Base-by-base conservation (phyloP, 2,329 filamentous ascomycete genomes). In the Neodidymelliopsis sp. region DNA sequence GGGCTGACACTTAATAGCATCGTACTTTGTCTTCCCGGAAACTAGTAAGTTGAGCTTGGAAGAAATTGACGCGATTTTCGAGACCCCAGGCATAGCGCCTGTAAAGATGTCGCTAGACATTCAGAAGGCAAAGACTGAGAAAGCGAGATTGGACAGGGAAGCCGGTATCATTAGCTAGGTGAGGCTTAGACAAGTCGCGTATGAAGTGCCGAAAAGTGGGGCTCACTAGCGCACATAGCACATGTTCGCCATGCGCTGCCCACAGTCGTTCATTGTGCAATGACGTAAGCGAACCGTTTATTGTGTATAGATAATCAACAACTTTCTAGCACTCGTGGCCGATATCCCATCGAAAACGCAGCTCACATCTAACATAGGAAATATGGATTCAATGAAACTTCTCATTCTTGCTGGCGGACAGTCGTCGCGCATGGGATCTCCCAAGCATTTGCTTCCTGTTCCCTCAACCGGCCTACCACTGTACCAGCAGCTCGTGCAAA, bases 1-100 rank as follows among this genome's bases (percentile, higher is more conserved):
- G 12, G 8, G 18, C 45, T 53, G n/a, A 53, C 29, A 1, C 19
- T 3, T 19, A 5, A 20, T 23, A 53, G 57, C 75, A 6, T 72
- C 72, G 0, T 82, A 79, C 55, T 80, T 80, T 41, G 70, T 80
- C 52, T 83, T 82, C 60, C 80, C 79, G 0, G 80, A 82, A 61
- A 82, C 79, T 9, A 75, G 75, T 33, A 72, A 72, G 15, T 63
- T 81, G 25, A 76, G 73, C 16, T 70, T 84, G 31, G 81, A 84
- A 62, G 81, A 84, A 66, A 84, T 84, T 39, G 81, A 84, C 56
- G 78, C 77, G 31, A 81, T 85, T 45, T 85, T 85, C 49, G 81
- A 77, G 55, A 78, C 75, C 0, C 68, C 70, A 4, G 75, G 73
- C 6, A 69, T 76, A 12, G 50, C 60, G 30, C 75, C 75, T 6